A percentile compares a stretch with the other conserved stretches of the same genome.
Conservation (phyloP, 176 grass and related monocot species). For the Guadua angustifolia region DNA sequence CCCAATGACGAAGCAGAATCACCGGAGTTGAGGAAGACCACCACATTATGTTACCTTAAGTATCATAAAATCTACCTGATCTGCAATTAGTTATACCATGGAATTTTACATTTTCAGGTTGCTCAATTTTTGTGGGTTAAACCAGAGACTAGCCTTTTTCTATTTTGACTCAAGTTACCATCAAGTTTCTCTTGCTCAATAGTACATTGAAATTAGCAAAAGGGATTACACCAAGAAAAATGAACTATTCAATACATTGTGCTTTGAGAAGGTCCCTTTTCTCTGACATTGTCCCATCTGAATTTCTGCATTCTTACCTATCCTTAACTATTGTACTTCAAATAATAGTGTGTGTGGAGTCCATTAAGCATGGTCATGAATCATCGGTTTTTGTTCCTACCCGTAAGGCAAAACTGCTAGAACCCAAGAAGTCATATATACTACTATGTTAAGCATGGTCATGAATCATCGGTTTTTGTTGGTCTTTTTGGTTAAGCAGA, state of each 20-base stretch:
- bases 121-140: slow-evolving; percentile 97
- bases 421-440: slow-evolving; percentile 56
- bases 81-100: slow-evolving; percentile 21
- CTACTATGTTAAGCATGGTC: too few species aligned
- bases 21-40: too few species aligned
- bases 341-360: slow-evolving; percentile 70
- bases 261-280: slow-evolving; percentile 80
- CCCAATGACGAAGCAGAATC: too few species aligned
- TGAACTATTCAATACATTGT: slow-evolving; percentile 81
- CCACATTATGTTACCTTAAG: slow-evolving; percentile 23
- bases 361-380: slow-evolving; percentile 94
- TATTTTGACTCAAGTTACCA: slow-evolving; percentile 94
- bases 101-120: slow-evolving; percentile 62
- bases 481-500: too few species aligned
- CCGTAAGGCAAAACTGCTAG: slow-evolving; percentile 93
- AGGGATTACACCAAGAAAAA: slow-evolving; percentile 74
- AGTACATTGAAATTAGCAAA: slow-evolving; percentile 94
- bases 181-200: slow-evolving; percentile 93
- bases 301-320: slow-evolving; percentile 17
- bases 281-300: slow-evolving; percentile 24
- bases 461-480: too few species aligned
- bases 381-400: slow-evolving; percentile 98
- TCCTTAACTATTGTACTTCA: slow-evolving; percentile 5
- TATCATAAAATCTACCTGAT: slow-evolving; percentile 36
- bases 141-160: slow-evolving; percentile 77